Conservation (phyloP, 2,329 filamentous ascomycete genomes). For the Sporothrix brasiliensis region DNA sequence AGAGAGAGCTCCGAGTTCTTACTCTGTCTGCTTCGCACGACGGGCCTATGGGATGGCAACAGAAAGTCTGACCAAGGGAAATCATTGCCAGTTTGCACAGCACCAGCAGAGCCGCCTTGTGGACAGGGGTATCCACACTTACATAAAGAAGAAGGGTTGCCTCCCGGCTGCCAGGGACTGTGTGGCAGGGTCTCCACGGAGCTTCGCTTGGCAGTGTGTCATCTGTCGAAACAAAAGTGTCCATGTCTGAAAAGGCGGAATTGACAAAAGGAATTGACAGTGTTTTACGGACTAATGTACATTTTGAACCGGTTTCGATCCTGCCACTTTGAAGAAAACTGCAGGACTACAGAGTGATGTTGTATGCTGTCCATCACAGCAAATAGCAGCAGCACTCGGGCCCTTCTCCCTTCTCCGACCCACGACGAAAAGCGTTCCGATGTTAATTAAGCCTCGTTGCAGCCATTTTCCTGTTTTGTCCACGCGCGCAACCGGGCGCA, state of each 20-base stretch:
- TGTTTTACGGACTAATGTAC: not conserved
- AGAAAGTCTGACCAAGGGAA: too few relatives aligned
- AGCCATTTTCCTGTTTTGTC: conserved; percentile 1
- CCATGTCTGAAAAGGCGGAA: not conserved
- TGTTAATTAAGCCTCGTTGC: not conserved
- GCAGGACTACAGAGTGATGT: too few relatives aligned
- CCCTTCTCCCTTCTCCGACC: not conserved
- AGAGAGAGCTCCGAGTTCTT: not conserved
- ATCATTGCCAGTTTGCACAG: not conserved
- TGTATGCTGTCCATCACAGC: too few relatives aligned
- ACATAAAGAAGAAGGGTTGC: conserved; percentile 5
- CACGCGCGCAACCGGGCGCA: not conserved
- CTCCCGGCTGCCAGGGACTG: conserved; percentile 18
- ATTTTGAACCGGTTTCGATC: too few relatives aligned
- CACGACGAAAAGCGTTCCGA: not conserved
- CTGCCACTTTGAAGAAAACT: too few relatives aligned
- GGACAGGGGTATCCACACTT: conserved; percentile 1
- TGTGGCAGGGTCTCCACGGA: not conserved
- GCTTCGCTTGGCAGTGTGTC: not conserved
- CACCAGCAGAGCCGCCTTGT: conserved; percentile 17
- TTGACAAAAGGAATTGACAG: not conserved
- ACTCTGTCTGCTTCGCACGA: too few relatives aligned
- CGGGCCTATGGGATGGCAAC: too few relatives aligned
- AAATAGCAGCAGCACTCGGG: not conserved
- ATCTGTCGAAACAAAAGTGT: not conserved